Conservation (phyloP, 1,139 yeast genomes). For the Tardiomyces blankii region DNA sequence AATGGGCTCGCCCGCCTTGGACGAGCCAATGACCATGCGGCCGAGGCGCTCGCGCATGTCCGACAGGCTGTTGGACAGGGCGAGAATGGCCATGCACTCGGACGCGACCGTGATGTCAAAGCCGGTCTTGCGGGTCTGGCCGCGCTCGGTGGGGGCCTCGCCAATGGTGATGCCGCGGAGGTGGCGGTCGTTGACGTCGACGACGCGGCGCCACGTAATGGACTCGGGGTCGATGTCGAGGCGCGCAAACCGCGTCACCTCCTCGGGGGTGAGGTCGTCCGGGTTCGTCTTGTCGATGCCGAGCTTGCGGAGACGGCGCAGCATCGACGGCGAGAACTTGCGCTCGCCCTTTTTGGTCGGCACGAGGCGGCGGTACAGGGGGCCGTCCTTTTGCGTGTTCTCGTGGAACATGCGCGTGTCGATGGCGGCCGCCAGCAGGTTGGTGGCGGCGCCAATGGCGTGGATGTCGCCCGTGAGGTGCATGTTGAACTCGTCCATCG, state of each 20-base stretch:
- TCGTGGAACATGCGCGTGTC: slow-evolving; percentile 98
- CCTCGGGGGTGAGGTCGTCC: slow-evolving; percentile 70
- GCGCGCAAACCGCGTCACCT: slow-evolving; percentile 64
- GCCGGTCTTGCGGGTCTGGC: slow-evolving; percentile 79
- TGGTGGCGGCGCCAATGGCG: slow-evolving; percentile 93
- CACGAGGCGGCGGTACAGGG: slow-evolving; percentile 76
- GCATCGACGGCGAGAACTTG: slow-evolving; percentile 68
- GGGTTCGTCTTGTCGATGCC: slow-evolving; percentile 80
- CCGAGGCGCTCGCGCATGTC: slow-evolving; percentile 92
- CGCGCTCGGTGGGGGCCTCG: slow-evolving; percentile 91
- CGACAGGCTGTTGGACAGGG: slow-evolving; percentile 68
- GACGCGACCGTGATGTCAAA: slow-evolving; percentile 96
- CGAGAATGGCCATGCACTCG: slow-evolving; percentile 96
- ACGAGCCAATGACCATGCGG: slow-evolving; percentile 79
- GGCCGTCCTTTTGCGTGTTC: slow-evolving; percentile 80
- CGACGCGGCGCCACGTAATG: slow-evolving; percentile 94
- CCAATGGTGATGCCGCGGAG: slow-evolving; percentile 88
- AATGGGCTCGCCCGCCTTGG: slow-evolving; percentile 73
- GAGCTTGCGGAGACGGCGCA: slow-evolving; percentile 64
- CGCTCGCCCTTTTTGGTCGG: slow-evolving; percentile 80
- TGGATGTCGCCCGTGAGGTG: slow-evolving; percentile 98
- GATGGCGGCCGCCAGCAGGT: slow-evolving; percentile 92
- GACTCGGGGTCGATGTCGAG: slow-evolving; percentile 89
- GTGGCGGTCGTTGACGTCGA: slow-evolving; percentile 91
- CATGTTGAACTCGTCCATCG: slow-evolving; percentile 98